phyloP scores from a whole-genome alignment of 169 alveolate species.

The Plasmodium inui region DNA sequence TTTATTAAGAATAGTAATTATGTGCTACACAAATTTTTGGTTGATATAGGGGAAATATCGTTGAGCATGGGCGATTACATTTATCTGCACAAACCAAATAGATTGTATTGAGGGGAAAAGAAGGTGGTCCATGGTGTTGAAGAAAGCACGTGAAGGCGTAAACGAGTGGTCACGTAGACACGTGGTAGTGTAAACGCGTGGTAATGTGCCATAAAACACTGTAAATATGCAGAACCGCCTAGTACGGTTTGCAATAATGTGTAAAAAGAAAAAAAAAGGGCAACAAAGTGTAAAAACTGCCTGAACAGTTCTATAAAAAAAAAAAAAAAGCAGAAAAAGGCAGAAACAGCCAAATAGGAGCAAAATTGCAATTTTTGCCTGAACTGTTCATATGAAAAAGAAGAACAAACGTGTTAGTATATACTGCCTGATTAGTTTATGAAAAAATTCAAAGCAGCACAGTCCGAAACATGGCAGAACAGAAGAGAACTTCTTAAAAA shows the following conservation, averaged over 20 bases:
- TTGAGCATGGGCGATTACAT: slow-evolving; percentile 8
- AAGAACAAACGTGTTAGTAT: background rate
- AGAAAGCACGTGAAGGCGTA: background rate
- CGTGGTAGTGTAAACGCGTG: background rate
- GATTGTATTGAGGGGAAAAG: background rate
- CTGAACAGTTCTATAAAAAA: background rate
- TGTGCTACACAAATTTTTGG: slow-evolving; percentile 22
- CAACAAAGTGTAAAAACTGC: background rate
- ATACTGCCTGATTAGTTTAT: background rate
- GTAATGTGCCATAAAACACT: background rate
- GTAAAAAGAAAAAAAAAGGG: background rate
- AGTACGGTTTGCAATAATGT: background rate
- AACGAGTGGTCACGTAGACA: background rate
- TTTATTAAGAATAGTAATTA: slow-evolving; percentile 60
- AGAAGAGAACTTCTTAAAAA: background rate
- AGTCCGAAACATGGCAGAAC: background rate
- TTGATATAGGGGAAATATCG: slow-evolving; percentile 16
- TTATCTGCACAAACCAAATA: slow-evolving; percentile 60
- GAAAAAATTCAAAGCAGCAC: background rate
- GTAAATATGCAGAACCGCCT: background rate
- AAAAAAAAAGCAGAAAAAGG: background rate
- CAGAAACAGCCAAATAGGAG: background rate
- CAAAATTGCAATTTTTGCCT: background rate
- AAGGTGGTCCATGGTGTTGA: background rate
- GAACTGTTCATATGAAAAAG: slow-evolving; percentile 2